These are phyloP conservation scores for Yarrowia keelungensis DNA, from an alignment of 805 yeast genomes.

Conservation along the genomic window DNA sequence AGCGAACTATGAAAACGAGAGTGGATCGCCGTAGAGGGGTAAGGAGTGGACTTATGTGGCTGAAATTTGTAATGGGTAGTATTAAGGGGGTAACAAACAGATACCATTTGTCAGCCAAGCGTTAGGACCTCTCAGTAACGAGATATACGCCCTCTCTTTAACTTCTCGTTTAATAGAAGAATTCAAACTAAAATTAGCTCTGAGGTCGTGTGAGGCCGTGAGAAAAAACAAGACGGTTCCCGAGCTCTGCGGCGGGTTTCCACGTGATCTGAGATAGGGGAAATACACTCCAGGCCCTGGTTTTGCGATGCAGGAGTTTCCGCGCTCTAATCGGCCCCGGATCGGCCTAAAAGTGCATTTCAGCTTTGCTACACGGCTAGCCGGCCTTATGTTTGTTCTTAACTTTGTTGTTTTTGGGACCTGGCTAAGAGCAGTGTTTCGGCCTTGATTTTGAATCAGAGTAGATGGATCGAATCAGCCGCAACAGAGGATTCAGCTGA, in stretches of 20 bases:
- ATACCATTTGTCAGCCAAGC: background rate
- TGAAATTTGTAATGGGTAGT: background rate
- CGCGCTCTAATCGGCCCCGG: conserved; percentile 14
- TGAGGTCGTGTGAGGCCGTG: conserved; percentile 10
- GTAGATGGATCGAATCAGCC: no score
- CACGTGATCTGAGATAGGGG: background rate
- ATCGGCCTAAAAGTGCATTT: background rate
- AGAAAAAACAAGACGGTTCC: background rate
- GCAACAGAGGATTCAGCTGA: no score
- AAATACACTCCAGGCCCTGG: background rate
- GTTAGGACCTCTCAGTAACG: background rate
- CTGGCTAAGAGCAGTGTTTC: background rate
- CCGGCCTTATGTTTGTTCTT: conserved; percentile 7
- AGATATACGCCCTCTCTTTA: background rate
- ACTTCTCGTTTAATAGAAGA: conserved; percentile 12
- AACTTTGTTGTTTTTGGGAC: background rate
- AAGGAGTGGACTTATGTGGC: background rate
- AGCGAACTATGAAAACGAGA: no score
- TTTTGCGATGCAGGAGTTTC: background rate
- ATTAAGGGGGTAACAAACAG: background rate
- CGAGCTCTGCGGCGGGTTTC: background rate
- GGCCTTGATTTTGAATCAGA: background rate
- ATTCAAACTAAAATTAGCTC: conserved; percentile 6
- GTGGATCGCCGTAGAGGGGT: background rate
- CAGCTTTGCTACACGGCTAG: conserved; percentile 10